Evolutionary conservation across 1,139 yeast species (phyloP).

Genomic region (Saccharomycopsis phalli): DNA sequence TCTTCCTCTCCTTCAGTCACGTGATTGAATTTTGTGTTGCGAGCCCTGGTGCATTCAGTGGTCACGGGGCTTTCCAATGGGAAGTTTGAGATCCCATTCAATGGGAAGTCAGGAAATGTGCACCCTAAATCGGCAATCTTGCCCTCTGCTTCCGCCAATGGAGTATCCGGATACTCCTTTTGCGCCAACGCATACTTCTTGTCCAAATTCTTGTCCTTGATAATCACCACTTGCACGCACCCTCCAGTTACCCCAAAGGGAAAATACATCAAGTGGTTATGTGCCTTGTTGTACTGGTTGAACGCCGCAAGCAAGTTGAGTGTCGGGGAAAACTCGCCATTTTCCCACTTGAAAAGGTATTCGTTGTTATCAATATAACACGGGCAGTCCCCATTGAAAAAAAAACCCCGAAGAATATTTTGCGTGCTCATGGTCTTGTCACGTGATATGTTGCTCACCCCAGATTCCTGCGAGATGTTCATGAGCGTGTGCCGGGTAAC

Average conservation of each 20-base stretch:
- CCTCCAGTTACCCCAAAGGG: constrained; percentile 11
- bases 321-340: constrained; percentile 9
- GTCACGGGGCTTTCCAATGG: constrained; percentile 4
- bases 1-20: constrained; percentile 7
- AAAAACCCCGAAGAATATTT: constrained; percentile 14
- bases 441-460: constrained; percentile 1
- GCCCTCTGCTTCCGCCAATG: constrained; percentile 1
- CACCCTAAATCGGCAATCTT: constrained; percentile 5
- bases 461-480: constrained; percentile 1
- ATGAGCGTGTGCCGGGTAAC: constrained; percentile 1
- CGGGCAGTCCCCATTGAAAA: constrained; percentile 11
- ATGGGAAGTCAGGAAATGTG: constrained; percentile 18
- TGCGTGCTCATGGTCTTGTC: neutral
- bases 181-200: constrained; percentile 9
- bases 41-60: neutral
- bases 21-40: constrained; percentile 16
- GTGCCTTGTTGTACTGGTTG: constrained; percentile 14
- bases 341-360: constrained; percentile 7
- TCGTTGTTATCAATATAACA: constrained; percentile 15
- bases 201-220: constrained; percentile 13
- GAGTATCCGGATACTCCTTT: constrained; percentile 7
- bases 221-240: constrained; percentile 16
- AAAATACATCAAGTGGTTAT: constrained; percentile 15
- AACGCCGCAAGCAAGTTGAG: constrained; percentile 15
- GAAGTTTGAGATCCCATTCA: constrained; percentile 14